Conservation (phyloP, 108 stramenopile species). For the Parmales sp. region DNA sequence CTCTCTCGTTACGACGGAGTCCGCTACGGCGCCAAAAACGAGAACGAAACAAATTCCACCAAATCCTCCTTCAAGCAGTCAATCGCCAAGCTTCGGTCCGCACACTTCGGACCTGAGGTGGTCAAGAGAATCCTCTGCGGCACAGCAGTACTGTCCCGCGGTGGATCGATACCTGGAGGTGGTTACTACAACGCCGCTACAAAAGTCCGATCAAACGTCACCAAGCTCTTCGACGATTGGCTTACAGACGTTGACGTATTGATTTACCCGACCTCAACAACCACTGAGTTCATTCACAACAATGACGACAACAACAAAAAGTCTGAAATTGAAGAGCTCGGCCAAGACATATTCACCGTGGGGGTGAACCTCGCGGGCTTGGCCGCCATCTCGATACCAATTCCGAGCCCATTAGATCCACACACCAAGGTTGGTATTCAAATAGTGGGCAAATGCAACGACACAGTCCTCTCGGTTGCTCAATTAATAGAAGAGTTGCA, state of each 20-base stretch:
- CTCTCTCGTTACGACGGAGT: constrained; percentile 91
- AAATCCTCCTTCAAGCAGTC: neutral
- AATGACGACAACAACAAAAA: too few relatives aligned
- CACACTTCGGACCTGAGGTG: constrained; percentile 66
- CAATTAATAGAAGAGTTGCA: too few relatives aligned
- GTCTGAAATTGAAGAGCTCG: neutral
- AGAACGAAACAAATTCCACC: constrained; percentile 13
- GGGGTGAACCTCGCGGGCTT: too few relatives aligned
- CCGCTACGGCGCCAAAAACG: constrained; percentile 54
- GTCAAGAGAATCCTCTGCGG: constrained; percentile 65
- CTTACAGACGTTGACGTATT: too few relatives aligned
- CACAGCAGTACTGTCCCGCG: constrained; percentile 67
- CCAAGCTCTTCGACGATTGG: constrained; percentile 42
- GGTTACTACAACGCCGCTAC: constrained; percentile 77
- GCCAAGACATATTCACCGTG: constrained; percentile 21
- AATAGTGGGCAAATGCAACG: too few relatives aligned
- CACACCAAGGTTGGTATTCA: too few relatives aligned
- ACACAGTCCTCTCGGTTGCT: too few relatives aligned
- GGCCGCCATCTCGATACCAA: too few relatives aligned
- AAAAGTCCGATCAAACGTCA: constrained; percentile 48
- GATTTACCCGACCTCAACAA: too few relatives aligned
- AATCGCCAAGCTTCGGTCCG: neutral
- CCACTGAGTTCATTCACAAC: too few relatives aligned
- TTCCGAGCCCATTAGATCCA: too few relatives aligned
- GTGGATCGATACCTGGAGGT: constrained; percentile 71